Percentiles rank a stretch among this genome's conserved stretches.
Evolutionary conservation across 2,329 filamentous ascomycete genomes (phyloP).

Genomic region (Sporothrix inflata): DNA sequence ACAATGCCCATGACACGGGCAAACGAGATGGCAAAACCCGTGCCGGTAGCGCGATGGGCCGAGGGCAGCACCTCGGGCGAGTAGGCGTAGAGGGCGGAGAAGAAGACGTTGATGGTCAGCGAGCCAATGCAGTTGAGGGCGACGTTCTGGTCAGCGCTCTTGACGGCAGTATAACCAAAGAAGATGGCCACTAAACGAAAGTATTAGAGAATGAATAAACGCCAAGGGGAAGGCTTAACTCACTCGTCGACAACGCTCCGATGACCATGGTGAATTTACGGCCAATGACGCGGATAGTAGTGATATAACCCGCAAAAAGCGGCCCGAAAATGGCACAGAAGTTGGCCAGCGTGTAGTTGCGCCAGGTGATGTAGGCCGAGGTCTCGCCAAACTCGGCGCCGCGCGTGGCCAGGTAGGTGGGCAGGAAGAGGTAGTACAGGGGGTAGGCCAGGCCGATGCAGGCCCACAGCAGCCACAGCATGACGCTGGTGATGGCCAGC

Average conservation of each 20-base stretch:
- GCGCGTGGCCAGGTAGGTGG: slow-evolving; percentile 14
- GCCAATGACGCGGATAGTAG: slow-evolving; percentile 5
- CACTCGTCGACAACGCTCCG: slow-evolving; percentile 10
- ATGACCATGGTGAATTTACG: slow-evolving; percentile 17
- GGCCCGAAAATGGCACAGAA: slow-evolving; percentile 20
- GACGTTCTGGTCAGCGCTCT: slow-evolving; percentile 15
- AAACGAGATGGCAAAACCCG: slow-evolving; percentile 10
- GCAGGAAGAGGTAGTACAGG: slow-evolving; percentile 5
- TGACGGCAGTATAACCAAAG: slow-evolving; percentile 16
- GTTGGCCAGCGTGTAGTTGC: slow-evolving; percentile 17
- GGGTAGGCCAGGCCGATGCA: slow-evolving; percentile 21
- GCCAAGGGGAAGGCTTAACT: background rate
- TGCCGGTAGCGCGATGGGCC: slow-evolving; percentile 15
- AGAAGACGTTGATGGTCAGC: slow-evolving; percentile 16
- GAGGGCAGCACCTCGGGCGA: slow-evolving; percentile 18
- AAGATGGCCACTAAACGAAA: slow-evolving; percentile 14
- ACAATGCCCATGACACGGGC: slow-evolving; percentile 22
- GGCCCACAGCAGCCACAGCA: slow-evolving; percentile 18
- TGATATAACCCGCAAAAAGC: slow-evolving; percentile 10
- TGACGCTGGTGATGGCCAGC: background rate
- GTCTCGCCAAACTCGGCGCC: slow-evolving; percentile 23
- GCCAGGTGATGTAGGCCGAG: slow-evolving; percentile 3
- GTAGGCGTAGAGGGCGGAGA: slow-evolving; percentile 20
- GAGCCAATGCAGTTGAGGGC: slow-evolving; percentile 20
- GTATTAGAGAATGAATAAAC: background rate